Conservation (phyloP, 306 rosid species). For the Adenanthera pavonina region DNA sequence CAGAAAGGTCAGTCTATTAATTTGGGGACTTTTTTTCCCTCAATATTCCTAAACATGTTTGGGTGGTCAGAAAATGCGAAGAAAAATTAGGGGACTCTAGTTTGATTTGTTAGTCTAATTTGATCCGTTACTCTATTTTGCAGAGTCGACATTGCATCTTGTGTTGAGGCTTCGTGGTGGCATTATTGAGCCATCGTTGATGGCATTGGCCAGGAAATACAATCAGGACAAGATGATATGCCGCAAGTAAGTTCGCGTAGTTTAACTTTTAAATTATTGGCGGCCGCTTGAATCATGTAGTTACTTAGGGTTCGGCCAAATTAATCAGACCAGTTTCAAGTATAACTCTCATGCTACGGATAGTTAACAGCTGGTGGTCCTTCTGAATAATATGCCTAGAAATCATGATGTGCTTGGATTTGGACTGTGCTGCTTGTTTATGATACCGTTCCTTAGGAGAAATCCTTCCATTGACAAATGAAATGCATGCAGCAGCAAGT, state of each 20-base stretch:
- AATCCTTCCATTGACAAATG: not conserved
- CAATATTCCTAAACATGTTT: not conserved
- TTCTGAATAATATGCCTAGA: not conserved
- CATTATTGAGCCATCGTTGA: conserved; percentile 93
- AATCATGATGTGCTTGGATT: conserved; percentile 5
- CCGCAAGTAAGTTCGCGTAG: conserved; percentile 76
- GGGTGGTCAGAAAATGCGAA: not conserved
- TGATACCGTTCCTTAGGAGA: not conserved
- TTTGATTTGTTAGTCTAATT: conserved; percentile 20
- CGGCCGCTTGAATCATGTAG: not conserved
- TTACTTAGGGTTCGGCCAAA: not conserved
- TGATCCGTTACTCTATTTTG: conserved; percentile 20
- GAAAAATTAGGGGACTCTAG: not conserved
- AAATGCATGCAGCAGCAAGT: no score
- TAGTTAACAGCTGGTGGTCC: not conserved
- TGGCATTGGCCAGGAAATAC: conserved; percentile 97
- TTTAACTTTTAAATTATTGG: not conserved
- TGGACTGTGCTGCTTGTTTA: not conserved
- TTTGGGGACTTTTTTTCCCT: not conserved
- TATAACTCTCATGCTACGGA: not conserved
- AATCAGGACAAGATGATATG: conserved; percentile 97
- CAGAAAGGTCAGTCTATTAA: conserved; percentile 70
- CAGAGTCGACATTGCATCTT: conserved; percentile 94
- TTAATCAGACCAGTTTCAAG: not conserved
- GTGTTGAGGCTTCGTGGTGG: conserved; percentile 99